Evolutionary conservation across 768 basidiomycete genomes (phyloP), one percentile per base, ranked within the genome.

Genomic region (Pleurotus ostreatus): DNA sequence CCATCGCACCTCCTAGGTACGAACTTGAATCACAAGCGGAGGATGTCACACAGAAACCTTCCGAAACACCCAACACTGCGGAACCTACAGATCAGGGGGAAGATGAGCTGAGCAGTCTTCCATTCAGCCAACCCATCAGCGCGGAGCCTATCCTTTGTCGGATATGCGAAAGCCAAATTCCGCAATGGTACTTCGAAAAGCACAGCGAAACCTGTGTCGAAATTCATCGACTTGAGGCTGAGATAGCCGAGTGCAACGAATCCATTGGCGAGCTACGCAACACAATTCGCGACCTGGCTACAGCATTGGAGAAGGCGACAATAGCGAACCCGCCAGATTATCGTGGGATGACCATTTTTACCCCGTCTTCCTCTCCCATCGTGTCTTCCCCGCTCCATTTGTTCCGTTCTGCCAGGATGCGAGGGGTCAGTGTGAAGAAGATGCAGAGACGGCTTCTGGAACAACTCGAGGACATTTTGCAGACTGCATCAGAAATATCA

Each of bases 101-200:
- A 62, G 83, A 81, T 55, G 81, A 84, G 8, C 69, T 77, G 41
- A 85, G 84, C 2, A 84, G 87, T 2, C 90, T 95, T 69, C 88
- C 92, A 6, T 85, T 88, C 68, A 76, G 77, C 44, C 82, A 85
- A 18, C 85, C 88, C 20, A 88, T 98, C 71, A 88, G 85, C 65
- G 85, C 82, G 22, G 84, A 91, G 58, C 85, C 82, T 25, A 91
- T 98, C 49, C 79, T 99, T 18, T 98, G 97, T 74, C 90, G 97
- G 26, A 99, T 99, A 60, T 99, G 97, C 77, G 97, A 99, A 72
- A 86, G 89, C 66, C 87, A 90, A 62, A 90, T 98, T 57, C 95
- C 96, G 2, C 91, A 96, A 59, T 99, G 97, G 97, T 99, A 94
- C 76, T 99, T 99, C 69, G 97, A 98, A 75, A 98, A 98, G 75